Conservation (phyloP, 768 basidiomycete species). For the Phlebiopsis flavidoalba region DNA sequence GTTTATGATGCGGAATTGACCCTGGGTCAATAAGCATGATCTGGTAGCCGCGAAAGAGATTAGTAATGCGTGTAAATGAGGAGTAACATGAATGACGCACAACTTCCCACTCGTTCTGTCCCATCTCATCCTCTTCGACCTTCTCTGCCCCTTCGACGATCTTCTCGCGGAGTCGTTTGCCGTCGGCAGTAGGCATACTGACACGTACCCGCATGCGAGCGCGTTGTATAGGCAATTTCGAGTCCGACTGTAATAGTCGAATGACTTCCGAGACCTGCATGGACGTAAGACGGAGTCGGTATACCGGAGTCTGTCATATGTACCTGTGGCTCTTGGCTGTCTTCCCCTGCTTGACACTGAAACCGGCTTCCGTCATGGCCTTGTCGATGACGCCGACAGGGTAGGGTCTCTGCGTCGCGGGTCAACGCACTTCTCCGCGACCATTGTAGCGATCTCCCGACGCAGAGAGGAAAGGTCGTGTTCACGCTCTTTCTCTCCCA, state of each 20-base stretch:
- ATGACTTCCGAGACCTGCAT: slow-evolving; percentile 83
- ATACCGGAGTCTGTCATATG: slow-evolving; percentile 7
- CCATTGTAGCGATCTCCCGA: slow-evolving; percentile 87
- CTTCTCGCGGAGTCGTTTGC: slow-evolving; percentile 63
- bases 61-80: neutral
- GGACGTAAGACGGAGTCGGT: neutral
- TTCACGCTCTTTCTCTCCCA: slow-evolving; percentile 94
- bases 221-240: slow-evolving; percentile 87
- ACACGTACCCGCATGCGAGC: slow-evolving; percentile 91
- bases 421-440: slow-evolving; percentile 95
- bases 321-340: slow-evolving; percentile 93
- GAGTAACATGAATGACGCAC: slow-evolving; percentile 42
- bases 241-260: slow-evolving; percentile 73
- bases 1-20: slow-evolving; percentile 83
- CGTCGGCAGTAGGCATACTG: slow-evolving; percentile 61
- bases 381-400: slow-evolving; percentile 96
- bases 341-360: slow-evolving; percentile 84
- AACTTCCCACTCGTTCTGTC: slow-evolving; percentile 76
- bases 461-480: slow-evolving; percentile 82
- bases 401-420: slow-evolving; percentile 87
- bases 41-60: slow-evolving; percentile 33
- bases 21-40: slow-evolving; percentile 90
- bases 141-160: slow-evolving; percentile 72
- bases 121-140: slow-evolving; percentile 78
- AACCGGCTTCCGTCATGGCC: slow-evolving; percentile 93